phyloP scores from a whole-genome alignment of 1,139 yeast species.

The Hanseniaspora gamundiae region DNA sequence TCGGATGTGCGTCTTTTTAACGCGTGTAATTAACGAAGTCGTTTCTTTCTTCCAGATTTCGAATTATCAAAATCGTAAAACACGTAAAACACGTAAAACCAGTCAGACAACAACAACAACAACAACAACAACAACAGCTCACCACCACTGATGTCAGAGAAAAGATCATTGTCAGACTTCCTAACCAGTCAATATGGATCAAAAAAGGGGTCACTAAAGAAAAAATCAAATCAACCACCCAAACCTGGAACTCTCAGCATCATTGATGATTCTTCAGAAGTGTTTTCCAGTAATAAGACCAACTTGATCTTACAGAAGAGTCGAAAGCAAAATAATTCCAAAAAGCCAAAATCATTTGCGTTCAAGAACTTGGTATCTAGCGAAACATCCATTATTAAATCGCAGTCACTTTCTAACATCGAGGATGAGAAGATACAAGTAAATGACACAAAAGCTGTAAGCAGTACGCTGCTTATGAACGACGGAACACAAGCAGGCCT shows the following conservation, averaged over 20 bases:
- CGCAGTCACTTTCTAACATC: background rate
- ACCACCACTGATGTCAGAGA: no score
- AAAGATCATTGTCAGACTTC: background rate
- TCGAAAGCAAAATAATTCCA: background rate
- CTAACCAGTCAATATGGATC: background rate
- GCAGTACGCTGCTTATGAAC: background rate
- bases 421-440: background rate
- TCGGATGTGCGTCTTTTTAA: no score
- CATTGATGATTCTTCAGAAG: background rate
- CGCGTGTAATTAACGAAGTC: no score
- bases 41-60: no score
- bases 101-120: no score
- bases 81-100: background rate
- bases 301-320: background rate
- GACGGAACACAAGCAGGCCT: background rate
- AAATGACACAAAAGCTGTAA: background rate
- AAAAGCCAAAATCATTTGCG: conserved; percentile 1
- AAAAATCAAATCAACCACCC: background rate
- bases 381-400: background rate
- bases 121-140: no score
- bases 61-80: background rate
- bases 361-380: background rate
- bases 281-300: background rate
- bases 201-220: background rate
- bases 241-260: background rate